Conservation (phyloP, 345 rosid genomes). For the Moringa oleifera region DNA sequence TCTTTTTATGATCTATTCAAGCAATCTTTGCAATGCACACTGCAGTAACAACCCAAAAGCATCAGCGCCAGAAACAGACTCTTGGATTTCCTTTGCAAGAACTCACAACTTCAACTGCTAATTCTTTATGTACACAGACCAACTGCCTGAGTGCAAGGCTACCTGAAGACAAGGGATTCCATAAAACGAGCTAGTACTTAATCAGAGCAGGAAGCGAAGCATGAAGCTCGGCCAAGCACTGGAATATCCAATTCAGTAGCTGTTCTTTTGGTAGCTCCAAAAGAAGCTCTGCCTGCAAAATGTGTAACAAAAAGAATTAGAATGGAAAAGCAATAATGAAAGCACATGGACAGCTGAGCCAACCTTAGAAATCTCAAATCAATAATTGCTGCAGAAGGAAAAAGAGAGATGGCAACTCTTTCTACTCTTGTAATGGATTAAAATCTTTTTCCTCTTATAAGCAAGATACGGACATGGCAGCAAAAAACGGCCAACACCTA, state of each 20-base stretch:
- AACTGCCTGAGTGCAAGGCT: background rate
- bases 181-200: slow-evolving; percentile 43
- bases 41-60: background rate
- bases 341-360: background rate
- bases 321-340: background rate
- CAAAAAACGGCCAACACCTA: too few species aligned
- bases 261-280: slow-evolving; percentile 88
- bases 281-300: slow-evolving; percentile 88
- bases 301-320: background rate
- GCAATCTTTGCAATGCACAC: background rate
- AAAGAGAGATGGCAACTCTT: too few species aligned
- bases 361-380: background rate
- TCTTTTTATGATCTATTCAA: too few species aligned
- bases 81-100: background rate
- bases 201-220: slow-evolving; percentile 79
- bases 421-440: too few species aligned
- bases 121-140: background rate
- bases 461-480: too few species aligned
- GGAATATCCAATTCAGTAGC: slow-evolving; percentile 86
- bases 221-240: slow-evolving; percentile 83
- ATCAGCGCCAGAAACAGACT: too few species aligned
- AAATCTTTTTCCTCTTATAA: too few species aligned
- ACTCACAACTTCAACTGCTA: background rate
- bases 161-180: background rate
- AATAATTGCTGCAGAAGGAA: background rate